These are phyloP conservation scores for Psilocybe cyanescens DNA, from an alignment of 768 basidiomycete species.

Conservation along the genomic window DNA sequence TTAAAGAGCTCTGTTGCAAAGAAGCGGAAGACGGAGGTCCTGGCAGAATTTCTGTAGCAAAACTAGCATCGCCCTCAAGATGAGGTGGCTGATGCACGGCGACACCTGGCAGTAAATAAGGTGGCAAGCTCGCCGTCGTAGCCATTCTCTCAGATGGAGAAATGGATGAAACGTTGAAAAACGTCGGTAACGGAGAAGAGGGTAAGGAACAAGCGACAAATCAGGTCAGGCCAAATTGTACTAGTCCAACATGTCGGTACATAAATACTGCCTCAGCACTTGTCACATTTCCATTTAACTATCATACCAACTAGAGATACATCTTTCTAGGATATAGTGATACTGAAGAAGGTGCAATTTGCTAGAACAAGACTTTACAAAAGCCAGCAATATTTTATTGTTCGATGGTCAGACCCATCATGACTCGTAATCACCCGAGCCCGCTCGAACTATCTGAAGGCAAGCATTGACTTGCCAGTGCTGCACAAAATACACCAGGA, in stretches of 20 bases:
- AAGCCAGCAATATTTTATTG: neutral
- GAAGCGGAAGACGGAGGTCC: constrained; percentile 80
- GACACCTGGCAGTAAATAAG: constrained; percentile 74
- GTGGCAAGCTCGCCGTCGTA: constrained; percentile 71
- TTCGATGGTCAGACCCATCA: neutral
- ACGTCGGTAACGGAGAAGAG: constrained; percentile 29
- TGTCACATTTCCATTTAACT: constrained; percentile 19
- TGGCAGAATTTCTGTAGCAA: constrained; percentile 90
- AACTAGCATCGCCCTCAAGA: constrained; percentile 78
- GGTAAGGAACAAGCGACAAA: constrained; percentile 40
- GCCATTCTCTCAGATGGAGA: constrained; percentile 55
- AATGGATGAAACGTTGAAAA: constrained; percentile 25
- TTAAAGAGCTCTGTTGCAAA: constrained; percentile 69
- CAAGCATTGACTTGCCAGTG: neutral
- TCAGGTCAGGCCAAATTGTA: constrained; percentile 33
- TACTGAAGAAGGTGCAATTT: neutral
- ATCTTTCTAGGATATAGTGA: constrained; percentile 2
- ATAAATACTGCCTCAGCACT: constrained; percentile 15
- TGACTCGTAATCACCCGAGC: neutral
- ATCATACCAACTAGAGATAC: constrained; percentile 1
- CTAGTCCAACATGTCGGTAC: constrained; percentile 15
- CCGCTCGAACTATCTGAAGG: neutral
- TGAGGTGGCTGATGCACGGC: constrained; percentile 77
- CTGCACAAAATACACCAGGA: neutral
- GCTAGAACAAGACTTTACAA: neutral